Conservation (phyloP, 257 asterid species). For the Osmanthus fragrans region DNA sequence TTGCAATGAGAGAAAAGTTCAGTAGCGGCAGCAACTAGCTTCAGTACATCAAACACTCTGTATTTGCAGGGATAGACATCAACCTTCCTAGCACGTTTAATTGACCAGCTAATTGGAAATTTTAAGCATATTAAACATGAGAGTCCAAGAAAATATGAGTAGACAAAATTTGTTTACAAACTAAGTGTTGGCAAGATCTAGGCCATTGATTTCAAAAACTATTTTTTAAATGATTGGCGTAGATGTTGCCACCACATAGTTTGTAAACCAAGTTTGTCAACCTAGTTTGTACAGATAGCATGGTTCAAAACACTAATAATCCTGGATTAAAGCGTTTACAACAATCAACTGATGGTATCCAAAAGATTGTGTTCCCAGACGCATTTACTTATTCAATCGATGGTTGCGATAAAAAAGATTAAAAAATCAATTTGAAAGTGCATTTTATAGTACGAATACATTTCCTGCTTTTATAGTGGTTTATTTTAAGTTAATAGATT, state of each 20-base stretch:
- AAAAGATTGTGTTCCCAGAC: too few species aligned
- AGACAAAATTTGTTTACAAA: too few species aligned
- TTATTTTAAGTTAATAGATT: not conserved
- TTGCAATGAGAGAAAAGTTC: not conserved
- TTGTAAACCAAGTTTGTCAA: too few species aligned
- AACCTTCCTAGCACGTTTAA: not conserved
- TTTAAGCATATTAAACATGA: not conserved
- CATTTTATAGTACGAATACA: not conserved
- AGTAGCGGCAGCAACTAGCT: conserved; percentile 10
- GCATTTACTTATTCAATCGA: not conserved
- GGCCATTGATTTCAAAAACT: too few species aligned
- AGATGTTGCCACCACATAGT: too few species aligned
- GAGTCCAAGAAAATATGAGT: too few species aligned
- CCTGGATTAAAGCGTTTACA: too few species aligned
- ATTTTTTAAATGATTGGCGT: too few species aligned
- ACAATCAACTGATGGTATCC: too few species aligned
- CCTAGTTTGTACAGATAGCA: too few species aligned
- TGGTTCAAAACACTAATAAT: too few species aligned
- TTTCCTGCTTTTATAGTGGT: not conserved
- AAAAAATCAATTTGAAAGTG: not conserved
- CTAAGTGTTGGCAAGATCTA: too few species aligned
- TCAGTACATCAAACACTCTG: not conserved
- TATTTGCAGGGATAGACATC: not conserved
- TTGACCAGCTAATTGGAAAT: not conserved
- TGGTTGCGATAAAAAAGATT: not conserved